Evolutionary conservation across 2,329 filamentous ascomycete species (phyloP).

Genomic region (Cladosporium sp.): DNA sequence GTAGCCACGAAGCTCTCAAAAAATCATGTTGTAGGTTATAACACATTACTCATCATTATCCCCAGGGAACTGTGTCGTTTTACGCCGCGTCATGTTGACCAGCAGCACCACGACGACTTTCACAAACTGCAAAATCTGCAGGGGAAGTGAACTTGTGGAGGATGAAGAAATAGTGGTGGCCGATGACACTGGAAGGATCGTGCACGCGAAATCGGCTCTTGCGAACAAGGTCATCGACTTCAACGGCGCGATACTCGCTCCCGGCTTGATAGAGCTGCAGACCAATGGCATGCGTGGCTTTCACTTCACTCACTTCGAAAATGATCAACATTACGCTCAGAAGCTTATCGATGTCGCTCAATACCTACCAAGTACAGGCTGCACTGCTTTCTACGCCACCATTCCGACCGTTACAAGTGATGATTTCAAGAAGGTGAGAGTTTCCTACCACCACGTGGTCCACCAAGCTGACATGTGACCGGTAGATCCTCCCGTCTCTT

Average conservation of each 20-base stretch:
- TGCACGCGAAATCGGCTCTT: constrained; percentile 35
- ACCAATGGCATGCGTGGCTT: constrained; percentile 50
- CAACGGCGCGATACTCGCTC: constrained; percentile 45
- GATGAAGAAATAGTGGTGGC: constrained; percentile 39
- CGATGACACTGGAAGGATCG: constrained; percentile 38
- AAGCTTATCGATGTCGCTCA: constrained; percentile 43
- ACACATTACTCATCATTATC: too few species aligned
- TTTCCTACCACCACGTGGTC: background rate
- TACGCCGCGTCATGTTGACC: background rate
- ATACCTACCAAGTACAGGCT: constrained; percentile 46
- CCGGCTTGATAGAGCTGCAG: constrained; percentile 51
- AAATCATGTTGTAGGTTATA: background rate
- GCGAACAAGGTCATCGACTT: constrained; percentile 41
- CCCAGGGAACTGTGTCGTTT: too few species aligned
- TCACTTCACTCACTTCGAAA: constrained; percentile 47
- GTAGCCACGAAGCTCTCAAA: background rate
- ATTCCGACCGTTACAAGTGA: constrained; percentile 41
- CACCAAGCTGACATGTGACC: background rate
- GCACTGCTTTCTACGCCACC: constrained; percentile 50
- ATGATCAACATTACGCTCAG: constrained; percentile 35
- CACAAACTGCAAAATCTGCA: constrained; percentile 41
- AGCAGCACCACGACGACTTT: constrained; percentile 32
- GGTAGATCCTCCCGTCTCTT: constrained; percentile 45
- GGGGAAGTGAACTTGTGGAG: constrained; percentile 38
- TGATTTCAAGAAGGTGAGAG: constrained; percentile 39